Percentiles rank a stretch among this genome's conserved stretches.
phyloP scores from a whole-genome alignment of 2,329 filamentous ascomycete species.

The Clonostachys rhizophaga region DNA sequence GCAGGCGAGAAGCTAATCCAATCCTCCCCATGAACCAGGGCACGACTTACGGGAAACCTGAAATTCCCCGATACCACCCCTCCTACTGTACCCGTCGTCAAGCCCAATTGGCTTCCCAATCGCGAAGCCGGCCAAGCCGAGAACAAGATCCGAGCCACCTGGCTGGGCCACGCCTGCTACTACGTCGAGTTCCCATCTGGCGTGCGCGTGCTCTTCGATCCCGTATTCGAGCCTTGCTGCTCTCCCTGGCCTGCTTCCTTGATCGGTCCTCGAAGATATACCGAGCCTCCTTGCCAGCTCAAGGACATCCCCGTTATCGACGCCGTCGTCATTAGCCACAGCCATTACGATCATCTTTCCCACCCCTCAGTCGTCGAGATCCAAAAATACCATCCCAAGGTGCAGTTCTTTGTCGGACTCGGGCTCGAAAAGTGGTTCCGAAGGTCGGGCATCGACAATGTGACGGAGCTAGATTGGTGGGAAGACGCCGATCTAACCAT shows the following conservation, averaged over 20 bases:
- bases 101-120: slow-evolving; percentile 60
- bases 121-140: slow-evolving; percentile 28
- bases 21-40: slow-evolving; percentile 13
- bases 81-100: slow-evolving; percentile 61
- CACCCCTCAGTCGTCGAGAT: slow-evolving; percentile 71
- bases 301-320: slow-evolving; percentile 74
- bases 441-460: slow-evolving; percentile 63
- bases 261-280: slow-evolving; percentile 74
- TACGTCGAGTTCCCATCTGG: slow-evolving; percentile 86
- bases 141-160: slow-evolving; percentile 67
- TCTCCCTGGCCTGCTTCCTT: slow-evolving; percentile 42
- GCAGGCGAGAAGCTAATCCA: neutral
- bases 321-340: slow-evolving; percentile 78
- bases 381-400: slow-evolving; percentile 65
- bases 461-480: slow-evolving; percentile 96
- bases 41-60: slow-evolving; percentile 31
- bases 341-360: slow-evolving; percentile 90
- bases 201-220: slow-evolving; percentile 86
- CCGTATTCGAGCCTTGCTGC: slow-evolving; percentile 86
- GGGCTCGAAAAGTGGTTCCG: slow-evolving; percentile 82
- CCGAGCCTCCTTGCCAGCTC: slow-evolving; percentile 70
- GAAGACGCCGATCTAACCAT: slow-evolving; percentile 73
- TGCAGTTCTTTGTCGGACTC: slow-evolving; percentile 83
- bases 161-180: slow-evolving; percentile 94
- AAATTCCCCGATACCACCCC: slow-evolving; percentile 60